Evolutionary conservation across 2,329 filamentous ascomycete genomes (phyloP), one percentile per base, ranked within the genome.

Genomic region (Akanthomyces dipterigenus): DNA sequence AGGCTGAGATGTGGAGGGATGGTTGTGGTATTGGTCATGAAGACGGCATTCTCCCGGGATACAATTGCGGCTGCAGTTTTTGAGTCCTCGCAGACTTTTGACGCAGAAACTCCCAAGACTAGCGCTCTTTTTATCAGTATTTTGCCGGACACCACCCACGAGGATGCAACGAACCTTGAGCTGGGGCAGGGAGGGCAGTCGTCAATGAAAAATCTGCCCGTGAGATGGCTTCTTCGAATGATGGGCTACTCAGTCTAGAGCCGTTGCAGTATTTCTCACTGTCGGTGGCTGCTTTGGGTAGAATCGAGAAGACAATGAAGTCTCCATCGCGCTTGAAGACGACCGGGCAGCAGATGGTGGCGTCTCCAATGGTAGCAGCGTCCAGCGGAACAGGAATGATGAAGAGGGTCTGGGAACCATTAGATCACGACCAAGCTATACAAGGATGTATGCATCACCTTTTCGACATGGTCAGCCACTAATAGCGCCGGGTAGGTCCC

Each of bases 341-440:
- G 28, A 65, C 42, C 0, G 64, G 64, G 31, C 63, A 64, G 55
- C 64, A 65, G 26, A 65, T 60, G 9, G 61, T 64, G 14, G 64
- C 64, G 28, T 65, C 55, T 56, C 63, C 63, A 46, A 65, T 63
- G 7, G 64, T 65, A 28, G 64, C 64, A 31, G 61, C 59, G 43
- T 65, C 64, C 62, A 65, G 50, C 16, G 64, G 64, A n/a, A 65
- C 64, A 18, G 64, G 64, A 38, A 65, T 60, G 28, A 65, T 64
- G 53, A 63, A 65, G 2, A 65, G 49, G n/a, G 62, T 54, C 63
- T 64, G 34, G n/a, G 24, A 18, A 55, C 7, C 1, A 18, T 40
- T 18, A 36, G 18, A 49, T 28, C 40, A 34, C 54, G 11, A 59
- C 18, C 12, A 45, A 14, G 45, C 45, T 16, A 56, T 40, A n/a